A percentile compares a stretch with the other conserved stretches of the same genome.
Conservation (phyloP, 805 yeast species). For the Wickerhamiella australiensis region DNA sequence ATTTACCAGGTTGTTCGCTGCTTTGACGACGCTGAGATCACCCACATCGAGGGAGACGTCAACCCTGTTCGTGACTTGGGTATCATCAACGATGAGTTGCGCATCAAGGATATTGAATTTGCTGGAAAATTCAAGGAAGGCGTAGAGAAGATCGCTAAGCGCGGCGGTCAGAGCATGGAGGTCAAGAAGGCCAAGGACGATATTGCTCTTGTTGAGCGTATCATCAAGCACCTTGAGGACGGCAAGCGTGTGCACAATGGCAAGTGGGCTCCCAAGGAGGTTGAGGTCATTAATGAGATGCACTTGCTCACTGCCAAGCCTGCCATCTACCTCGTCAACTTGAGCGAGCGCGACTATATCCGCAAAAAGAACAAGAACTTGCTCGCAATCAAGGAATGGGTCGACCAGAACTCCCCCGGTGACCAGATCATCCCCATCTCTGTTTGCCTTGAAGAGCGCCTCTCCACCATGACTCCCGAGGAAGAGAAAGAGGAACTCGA, state of each 20-base stretch:
- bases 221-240: constrained; percentile 63
- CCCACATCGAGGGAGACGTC: constrained; percentile 94
- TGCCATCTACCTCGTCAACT: constrained; percentile 79
- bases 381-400: constrained; percentile 78
- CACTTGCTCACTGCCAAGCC: constrained; percentile 90
- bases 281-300: constrained; percentile 78
- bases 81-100: constrained; percentile 79
- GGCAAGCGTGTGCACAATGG: constrained; percentile 85
- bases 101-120: constrained; percentile 94
- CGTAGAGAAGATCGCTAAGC: constrained; percentile 64
- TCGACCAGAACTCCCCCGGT: constrained; percentile 75
- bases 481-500: constrained; percentile 70
- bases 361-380: constrained; percentile 83
- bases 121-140: constrained; percentile 71
- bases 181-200: constrained; percentile 82
- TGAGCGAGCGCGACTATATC: constrained; percentile 77
- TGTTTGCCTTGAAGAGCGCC: constrained; percentile 82
- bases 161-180: constrained; percentile 84
- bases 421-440: constrained; percentile 86
- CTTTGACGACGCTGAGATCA: constrained; percentile 95
- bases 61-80: constrained; percentile 91
- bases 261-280: constrained; percentile 81
- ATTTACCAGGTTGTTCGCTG: constrained; percentile 95
- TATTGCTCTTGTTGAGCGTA: constrained; percentile 57
- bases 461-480: constrained; percentile 76